Percentiles rank a stretch among this genome's conserved stretches.
These are phyloP conservation scores for Pulveroboletus ravenelii DNA, from an alignment of 768 basidiomycete species.

Conservation along the genomic window DNA sequence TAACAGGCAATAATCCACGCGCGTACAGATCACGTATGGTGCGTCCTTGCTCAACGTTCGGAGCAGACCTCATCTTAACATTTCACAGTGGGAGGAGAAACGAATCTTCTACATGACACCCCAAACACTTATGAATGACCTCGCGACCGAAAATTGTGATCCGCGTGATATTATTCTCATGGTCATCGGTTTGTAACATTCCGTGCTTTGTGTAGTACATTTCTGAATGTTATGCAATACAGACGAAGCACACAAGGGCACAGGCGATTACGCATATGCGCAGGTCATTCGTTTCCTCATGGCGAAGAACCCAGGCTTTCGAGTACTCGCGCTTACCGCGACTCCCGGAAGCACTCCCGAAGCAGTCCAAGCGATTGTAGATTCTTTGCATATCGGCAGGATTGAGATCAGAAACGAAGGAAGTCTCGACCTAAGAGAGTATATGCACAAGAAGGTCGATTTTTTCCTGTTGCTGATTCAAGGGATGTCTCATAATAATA, in stretches of 20 bases:
- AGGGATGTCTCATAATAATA: not conserved
- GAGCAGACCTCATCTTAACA: not conserved
- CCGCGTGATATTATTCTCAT: constrained; percentile 75
- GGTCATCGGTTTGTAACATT: constrained; percentile 64
- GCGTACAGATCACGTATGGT: constrained; percentile 57
- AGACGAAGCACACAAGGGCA: constrained; percentile 96
- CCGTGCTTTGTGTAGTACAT: not conserved
- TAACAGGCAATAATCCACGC: constrained; percentile 72
- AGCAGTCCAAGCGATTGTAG: constrained; percentile 86
- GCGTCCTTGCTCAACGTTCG: constrained; percentile 20
- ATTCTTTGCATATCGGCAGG: constrained; percentile 87
- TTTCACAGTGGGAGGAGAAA: constrained; percentile 67
- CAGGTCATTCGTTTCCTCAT: constrained; percentile 85
- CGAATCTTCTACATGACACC: constrained; percentile 95
- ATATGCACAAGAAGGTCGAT: constrained; percentile 81
- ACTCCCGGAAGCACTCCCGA: constrained; percentile 87
- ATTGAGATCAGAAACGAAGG: constrained; percentile 93
- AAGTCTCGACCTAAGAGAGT: constrained; percentile 80
- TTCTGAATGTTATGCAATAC: constrained; percentile 4
- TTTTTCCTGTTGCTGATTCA: not conserved
- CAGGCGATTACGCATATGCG: constrained; percentile 90
- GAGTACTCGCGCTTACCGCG: constrained; percentile 89
- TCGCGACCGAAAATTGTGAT: constrained; percentile 69
- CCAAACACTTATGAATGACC: constrained; percentile 88
- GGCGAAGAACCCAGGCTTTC: constrained; percentile 91